These are phyloP conservation scores for Hygrophoropsis aurantiaca DNA, from an alignment of 768 basidiomycete species.

Conservation along the genomic window DNA sequence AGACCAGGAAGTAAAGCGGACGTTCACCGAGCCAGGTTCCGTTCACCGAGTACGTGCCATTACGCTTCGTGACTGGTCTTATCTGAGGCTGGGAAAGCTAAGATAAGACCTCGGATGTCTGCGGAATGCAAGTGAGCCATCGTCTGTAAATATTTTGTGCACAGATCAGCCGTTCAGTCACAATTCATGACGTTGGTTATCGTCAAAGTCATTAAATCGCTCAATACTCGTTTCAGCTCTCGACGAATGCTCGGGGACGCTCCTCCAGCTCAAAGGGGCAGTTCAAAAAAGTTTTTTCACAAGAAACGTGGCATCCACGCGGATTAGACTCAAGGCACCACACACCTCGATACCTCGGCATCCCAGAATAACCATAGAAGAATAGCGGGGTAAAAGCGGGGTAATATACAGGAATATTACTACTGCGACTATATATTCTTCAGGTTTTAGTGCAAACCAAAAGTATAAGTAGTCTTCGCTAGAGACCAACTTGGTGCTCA, in stretches of 20 bases:
- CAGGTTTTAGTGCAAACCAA: no score
- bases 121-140: neutral
- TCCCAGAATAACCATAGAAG: neutral
- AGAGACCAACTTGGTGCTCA: no score
- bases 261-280: neutral
- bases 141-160: neutral
- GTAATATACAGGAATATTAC: no score
- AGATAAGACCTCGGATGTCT: conserved; percentile 4
- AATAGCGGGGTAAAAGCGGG: no score
- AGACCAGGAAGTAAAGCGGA: conserved; percentile 13
- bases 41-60: conserved; percentile 35
- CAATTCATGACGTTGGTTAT: neutral
- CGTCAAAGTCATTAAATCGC: conserved; percentile 3
- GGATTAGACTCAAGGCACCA: conserved; percentile 12
- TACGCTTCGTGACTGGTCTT: conserved; percentile 24
- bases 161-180: neutral
- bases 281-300: conserved; percentile 23
- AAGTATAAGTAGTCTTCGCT: no score
- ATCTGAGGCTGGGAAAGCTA: conserved; percentile 12
- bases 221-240: conserved; percentile 1
- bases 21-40: conserved; percentile 40
- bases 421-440: no score
- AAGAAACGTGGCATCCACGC: conserved; percentile 14
- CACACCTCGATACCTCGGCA: neutral
- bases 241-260: conserved; percentile 26